These are phyloP conservation scores for Plasmodium vinckei DNA, from an alignment of 169 alveolate species.

Conservation along the genomic window DNA sequence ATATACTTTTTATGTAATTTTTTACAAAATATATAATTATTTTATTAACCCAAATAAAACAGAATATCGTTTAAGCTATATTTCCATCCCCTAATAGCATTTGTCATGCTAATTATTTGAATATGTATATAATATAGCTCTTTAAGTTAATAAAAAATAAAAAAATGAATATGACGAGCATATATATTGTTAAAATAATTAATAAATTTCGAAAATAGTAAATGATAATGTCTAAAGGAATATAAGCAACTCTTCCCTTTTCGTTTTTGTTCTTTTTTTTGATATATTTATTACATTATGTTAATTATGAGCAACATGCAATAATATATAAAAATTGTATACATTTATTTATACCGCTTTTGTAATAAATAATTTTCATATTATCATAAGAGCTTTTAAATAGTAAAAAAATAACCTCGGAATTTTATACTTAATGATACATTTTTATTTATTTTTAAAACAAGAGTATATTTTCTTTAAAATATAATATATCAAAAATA, in stretches of 20 bases:
- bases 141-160: neutral
- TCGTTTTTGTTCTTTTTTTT: neutral
- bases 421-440: too few relatives aligned
- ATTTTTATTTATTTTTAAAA: too few relatives aligned
- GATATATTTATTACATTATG: neutral
- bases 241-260: neutral
- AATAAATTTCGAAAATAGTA: neutral
- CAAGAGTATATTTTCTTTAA: too few relatives aligned
- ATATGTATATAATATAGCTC: neutral
- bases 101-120: neutral
- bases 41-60: neutral
- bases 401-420: too few relatives aligned
- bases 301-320: too few relatives aligned
- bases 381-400: too few relatives aligned
- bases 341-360: too few relatives aligned
- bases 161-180: neutral
- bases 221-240: neutral
- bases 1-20: too few relatives aligned
- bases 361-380: too few relatives aligned
- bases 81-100: neutral
- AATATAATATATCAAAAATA: too few relatives aligned
- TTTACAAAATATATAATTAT: too few relatives aligned
- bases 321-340: too few relatives aligned
- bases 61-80: neutral
- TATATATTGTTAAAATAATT: neutral